Evolutionary conservation across 2,329 filamentous ascomycete species (phyloP), one percentile per base, ranked within the genome.

Genomic region (Aureobasidium uvarum): DNA sequence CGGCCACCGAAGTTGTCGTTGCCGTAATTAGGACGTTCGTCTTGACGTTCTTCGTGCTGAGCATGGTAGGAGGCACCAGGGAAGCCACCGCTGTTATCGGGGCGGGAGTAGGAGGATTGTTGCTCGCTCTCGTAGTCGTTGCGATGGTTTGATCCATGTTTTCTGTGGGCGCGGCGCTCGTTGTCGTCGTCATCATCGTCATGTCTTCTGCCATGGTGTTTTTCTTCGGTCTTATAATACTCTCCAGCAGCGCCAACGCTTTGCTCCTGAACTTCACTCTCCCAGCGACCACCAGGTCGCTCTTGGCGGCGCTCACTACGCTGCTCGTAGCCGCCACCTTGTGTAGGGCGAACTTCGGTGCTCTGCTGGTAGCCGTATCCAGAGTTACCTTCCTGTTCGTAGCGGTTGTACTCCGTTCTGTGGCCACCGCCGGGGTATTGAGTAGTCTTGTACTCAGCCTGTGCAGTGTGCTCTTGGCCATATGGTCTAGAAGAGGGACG

Each of bases 381-480:
- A 18, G 70, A 72, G 5, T 62, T 54, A 23, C 77, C 76, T 25
- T 76, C 72, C 71, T 88, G 77, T 66, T 81, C 86, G 68, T 85
- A 87, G 38, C 85, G 84, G 66, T 81, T 80, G 75, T 87, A 89
- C 66, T 88, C 84, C 45, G 83, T 81, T 65, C 81, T 79, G 63
- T 82, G 79, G 55, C 84, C 84, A 58, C 87, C 87, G 64, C 82
- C 80, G 20, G 81, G 77, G 67, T 85, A 85, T 64, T 83, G 79
- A 8, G 85, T 89, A 71, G 86, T 78, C 38, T 79, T 82, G 70
- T 85, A 83, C 72, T 87, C 77, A 13, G 86, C 85, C 72, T 88
- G 83, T 8, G 83, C 86, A 70, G 87, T 87, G 55, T 83, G 81
- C 69, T 82, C 77, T 23, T 81, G 56, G 16, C 65, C 65, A 28